Evolutionary conservation across 2,329 filamentous ascomycete genomes (phyloP), one percentile per base, ranked within the genome.

Genomic region (Colletotrichum melonis): DNA sequence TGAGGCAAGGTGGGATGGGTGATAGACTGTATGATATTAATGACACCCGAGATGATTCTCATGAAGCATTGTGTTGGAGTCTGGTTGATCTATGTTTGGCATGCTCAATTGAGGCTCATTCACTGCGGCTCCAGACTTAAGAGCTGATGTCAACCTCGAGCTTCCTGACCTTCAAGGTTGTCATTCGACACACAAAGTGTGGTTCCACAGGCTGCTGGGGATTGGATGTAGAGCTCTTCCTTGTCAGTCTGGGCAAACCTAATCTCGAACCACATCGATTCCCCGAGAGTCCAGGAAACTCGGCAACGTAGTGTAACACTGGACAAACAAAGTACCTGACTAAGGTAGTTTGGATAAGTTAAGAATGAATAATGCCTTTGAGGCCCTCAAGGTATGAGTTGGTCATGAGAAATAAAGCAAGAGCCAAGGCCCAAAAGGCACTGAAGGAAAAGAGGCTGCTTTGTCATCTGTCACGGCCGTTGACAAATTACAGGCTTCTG

Each of bases 401-500:
- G 14, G 19, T 32, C 9, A 42, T 22, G 5, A 22, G 9, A 16
- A 4, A 32, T 4, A 30, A 42, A 57, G 46, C 38, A 69, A 28
- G n/a, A 22, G 35, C 32, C 16, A 57, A 52, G 35, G 30, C 8
- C 8, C 14, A 46, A 54, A 42, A 0, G 1, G 14, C 26, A 24
- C 7, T 30, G 8, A 14, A 55, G 42, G 30, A 4, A 8, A 49
- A 64, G 49, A 58, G 65, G 65, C 19, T 64, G 70, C 70, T 72
- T 72, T 64, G 70, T 72, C 71, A 73, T 65, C 32, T 8, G 4
- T 12, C 1, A 2, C 12, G 16, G 4, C 56, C 60, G 60, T 73
- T 73, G 71, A 73, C 71, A 73, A 73, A 73, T 73, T 70, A 28
- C 7, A 26, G 49, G 0, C 2, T 9, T n/a, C 16, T 70, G 62